Evolutionary conservation across 768 basidiomycete genomes (phyloP), one percentile per base, ranked within the genome.

Genomic region (Rhodotorula graminis): DNA sequence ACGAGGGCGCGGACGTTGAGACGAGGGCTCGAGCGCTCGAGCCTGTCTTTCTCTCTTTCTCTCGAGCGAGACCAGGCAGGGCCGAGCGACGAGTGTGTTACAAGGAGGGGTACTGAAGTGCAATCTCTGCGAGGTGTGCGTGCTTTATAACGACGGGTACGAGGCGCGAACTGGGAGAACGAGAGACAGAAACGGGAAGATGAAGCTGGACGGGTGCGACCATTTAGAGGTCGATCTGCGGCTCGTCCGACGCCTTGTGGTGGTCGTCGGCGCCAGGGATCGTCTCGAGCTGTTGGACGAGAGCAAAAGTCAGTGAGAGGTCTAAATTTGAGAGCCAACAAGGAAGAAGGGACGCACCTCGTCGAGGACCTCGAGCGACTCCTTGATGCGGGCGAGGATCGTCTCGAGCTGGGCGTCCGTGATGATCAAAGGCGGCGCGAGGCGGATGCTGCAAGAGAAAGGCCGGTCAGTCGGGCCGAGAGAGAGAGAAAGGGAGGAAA

Each of bases 401-500:
- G 87, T 87, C 80, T 84, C 83, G 71, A 98, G 79, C 72, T 96
- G 92, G 29, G 86, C 87, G 78, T 96, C 92, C n/a, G 87, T 84
- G 70, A 99, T 99, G 73, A 98, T 92, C 66, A 99, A 82, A 5
- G 95, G 95, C 5, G 95, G 95, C 4, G 96, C 92, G 80, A 99
- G 95, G 46, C 95, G 93, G 77, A 99, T 90, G 65, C 93, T 97
- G 77, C 7, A 46, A 12, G 74, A 55, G 27, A 37, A 61, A 14
- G 55, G 3, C 31, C 10, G 18, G 21, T 11, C 31, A 57, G 31
- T 6, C 4, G 6, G 3, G 16, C 29, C n/a, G 29, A 14, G 12
- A 55, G 12, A 53, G 52, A 5, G 14, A 7, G 27, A 6, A 11
- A 14, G 27, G 55, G n/a, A n/a, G 14, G 31, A n/a, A 1, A 29